Conservation (phyloP, 2,329 filamentous ascomycete genomes). For the Colletotrichum karsti region DNA sequence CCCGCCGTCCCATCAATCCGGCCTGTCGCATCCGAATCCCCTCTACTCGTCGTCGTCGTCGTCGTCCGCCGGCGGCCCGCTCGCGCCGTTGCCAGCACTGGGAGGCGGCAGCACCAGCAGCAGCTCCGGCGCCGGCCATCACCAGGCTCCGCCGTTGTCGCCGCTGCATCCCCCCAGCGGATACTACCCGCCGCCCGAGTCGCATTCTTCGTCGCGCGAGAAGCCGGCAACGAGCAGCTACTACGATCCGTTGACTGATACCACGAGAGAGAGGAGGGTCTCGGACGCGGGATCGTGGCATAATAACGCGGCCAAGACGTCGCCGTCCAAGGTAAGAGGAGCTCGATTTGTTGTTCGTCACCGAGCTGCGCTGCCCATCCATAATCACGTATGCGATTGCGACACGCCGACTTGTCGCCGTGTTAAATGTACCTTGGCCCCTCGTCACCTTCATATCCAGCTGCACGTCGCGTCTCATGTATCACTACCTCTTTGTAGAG, state of each 20-base stretch:
- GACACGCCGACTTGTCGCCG: background rate
- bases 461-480: slow-evolving; percentile 4
- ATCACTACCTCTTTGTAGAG: slow-evolving; percentile 7
- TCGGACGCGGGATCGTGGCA: slow-evolving; percentile 54
- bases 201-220: slow-evolving; percentile 45
- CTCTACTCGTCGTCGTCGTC: slow-evolving; percentile 48
- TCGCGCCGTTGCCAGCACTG: slow-evolving; percentile 29
- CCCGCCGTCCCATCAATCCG: slow-evolving; percentile 34
- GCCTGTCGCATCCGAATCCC: slow-evolving; percentile 35
- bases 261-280: slow-evolving; percentile 54
- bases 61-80: slow-evolving; percentile 16
- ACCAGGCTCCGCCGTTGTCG: slow-evolving; percentile 42
- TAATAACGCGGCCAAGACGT: slow-evolving; percentile 50
- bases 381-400: background rate
- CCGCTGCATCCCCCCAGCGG: slow-evolving; percentile 53
- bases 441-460: background rate
- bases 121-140: slow-evolving; percentile 30
- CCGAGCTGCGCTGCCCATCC: background rate
- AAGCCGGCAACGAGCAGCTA: slow-evolving; percentile 54
- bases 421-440: background rate
- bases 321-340: slow-evolving; percentile 57
- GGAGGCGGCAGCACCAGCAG: slow-evolving; percentile 32
- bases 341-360: slow-evolving; percentile 22
- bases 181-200: slow-evolving; percentile 46
- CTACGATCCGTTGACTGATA: slow-evolving; percentile 64